Evolutionary conservation across 2,329 filamentous ascomycete genomes (phyloP).

Genomic region (Colletotrichum sp.): DNA sequence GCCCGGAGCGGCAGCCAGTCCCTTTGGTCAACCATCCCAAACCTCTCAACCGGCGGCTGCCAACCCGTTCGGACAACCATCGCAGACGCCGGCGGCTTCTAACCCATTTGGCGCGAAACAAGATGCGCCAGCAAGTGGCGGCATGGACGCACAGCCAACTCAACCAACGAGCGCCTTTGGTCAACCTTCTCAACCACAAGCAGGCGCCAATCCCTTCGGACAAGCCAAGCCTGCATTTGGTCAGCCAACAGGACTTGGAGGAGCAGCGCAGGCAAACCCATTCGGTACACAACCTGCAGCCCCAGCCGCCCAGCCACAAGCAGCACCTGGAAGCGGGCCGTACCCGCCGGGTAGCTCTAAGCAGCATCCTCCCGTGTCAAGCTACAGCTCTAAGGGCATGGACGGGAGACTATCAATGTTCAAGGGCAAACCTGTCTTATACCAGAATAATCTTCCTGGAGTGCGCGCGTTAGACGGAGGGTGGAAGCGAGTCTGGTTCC

Average conservation of each 20-base stretch:
- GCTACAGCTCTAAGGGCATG: conserved; percentile 47
- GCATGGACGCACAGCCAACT: conserved; percentile 9
- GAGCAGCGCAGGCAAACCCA: conserved; percentile 23
- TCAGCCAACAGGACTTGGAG: conserved; percentile 19
- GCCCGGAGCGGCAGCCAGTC: background rate
- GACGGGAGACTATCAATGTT: conserved; percentile 59
- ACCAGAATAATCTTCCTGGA: conserved; percentile 56
- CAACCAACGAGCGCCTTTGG: conserved; percentile 33
- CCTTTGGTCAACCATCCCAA: background rate
- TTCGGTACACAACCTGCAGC: conserved; percentile 25
- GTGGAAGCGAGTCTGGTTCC: conserved; percentile 74
- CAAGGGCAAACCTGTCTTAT: conserved; percentile 68
- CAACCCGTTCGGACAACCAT: conserved; percentile 24
- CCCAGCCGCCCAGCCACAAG: conserved; percentile 12
- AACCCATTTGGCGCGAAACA: conserved; percentile 31
- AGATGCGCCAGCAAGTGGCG: background rate
- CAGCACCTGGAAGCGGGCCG: conserved; percentile 33
- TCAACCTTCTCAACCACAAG: conserved; percentile 22
- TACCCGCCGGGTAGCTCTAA: conserved; percentile 50
- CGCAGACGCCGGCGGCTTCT: conserved; percentile 19
- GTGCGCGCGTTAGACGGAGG: conserved; percentile 57
- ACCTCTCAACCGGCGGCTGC: conserved; percentile 18
- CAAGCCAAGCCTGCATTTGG: conserved; percentile 33
- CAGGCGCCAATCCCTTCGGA: conserved; percentile 34
- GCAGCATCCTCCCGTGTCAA: conserved; percentile 48